Evolutionary conservation across 805 yeast genomes (phyloP).

Genomic region (Candida silvicultrix): DNA sequence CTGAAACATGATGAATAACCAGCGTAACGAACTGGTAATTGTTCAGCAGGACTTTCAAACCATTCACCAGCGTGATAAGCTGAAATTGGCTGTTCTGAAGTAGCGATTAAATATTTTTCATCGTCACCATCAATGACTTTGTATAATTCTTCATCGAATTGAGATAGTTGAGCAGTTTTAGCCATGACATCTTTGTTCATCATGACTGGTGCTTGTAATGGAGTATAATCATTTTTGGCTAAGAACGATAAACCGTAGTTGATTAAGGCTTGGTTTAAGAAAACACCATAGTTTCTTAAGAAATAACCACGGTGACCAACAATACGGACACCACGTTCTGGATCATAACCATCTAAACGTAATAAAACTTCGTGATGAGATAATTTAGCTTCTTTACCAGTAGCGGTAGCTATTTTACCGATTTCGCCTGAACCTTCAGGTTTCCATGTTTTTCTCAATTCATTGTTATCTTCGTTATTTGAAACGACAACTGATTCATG

Average conservation of each 20-base stretch:
- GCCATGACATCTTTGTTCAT: conserved; percentile 99
- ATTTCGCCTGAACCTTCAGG: conserved; percentile 63
- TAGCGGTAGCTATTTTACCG: conserved; percentile 66
- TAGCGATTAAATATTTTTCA: conserved; percentile 96
- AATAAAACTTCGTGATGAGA: conserved; percentile 95
- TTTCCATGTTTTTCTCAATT: conserved; percentile 79
- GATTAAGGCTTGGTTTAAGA: conserved; percentile 95
- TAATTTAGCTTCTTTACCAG: conserved; percentile 68
- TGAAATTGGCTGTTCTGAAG: conserved; percentile 98
- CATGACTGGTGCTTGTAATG: conserved; percentile 98
- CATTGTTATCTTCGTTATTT: conserved; percentile 86
- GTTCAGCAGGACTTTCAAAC: conserved; percentile 97
- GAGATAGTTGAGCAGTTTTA: conserved; percentile 95
- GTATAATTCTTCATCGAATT: conserved; percentile 96
- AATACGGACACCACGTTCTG: conserved; percentile 96
- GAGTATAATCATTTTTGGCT: conserved; percentile 70
- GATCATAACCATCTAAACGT: conserved; percentile 96
- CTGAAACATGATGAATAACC: conserved; percentile 99
- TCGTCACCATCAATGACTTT: conserved; percentile 96
- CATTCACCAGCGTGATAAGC: conserved; percentile 97
- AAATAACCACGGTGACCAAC: conserved; percentile 99
- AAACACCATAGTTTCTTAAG: conserved; percentile 91
- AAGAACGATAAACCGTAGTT: conserved; percentile 90
- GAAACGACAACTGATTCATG: conserved; percentile 89
- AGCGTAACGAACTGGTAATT: conserved; percentile 93